Evolutionary conservation across 2,329 filamentous ascomycete species (phyloP), one percentile per base, ranked within the genome.

Genomic region (Cladosporium sp.): DNA sequence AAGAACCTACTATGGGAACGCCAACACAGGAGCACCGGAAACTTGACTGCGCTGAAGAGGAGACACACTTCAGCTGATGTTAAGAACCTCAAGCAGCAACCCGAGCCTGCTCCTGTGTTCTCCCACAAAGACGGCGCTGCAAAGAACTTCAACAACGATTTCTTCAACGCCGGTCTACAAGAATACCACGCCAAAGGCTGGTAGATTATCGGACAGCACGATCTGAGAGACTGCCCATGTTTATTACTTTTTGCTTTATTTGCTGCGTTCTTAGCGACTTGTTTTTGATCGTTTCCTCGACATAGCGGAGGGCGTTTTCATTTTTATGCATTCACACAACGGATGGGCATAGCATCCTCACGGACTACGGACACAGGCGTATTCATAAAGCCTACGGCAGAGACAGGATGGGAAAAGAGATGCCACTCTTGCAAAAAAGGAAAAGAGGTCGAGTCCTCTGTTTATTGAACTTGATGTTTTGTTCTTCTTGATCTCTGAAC

Each of bases 1-100:
- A 91, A 93, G 71, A 91, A 97, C 73, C 88, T 99, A 18, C 86
- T 98, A 18, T 96, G 92, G 91, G 95, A 99, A 78, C 90, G 95
- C 61, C 92, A 96, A 75, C 94, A 98, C 76, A 96, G 95, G 85
- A 92, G 92, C 66, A 90, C 91, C 36, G 94, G 92, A 8, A 91
- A 89, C 73, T 93, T 94, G 69, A 92, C 93, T 1, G 91, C 94
- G 63, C 84, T 97, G 65, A 96, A 97, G 83, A 88, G 94, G 68
- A 86, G 92, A 66, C 93, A 97, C 76, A 97, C 93, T 8, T 91
- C 94, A 2, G 91, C 94, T 70, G 93, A 97, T 75, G 88, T 97
- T 68, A 91, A 91, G 67, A 96, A 96, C 77, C 56, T 58, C 56
- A 58, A 58, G 79, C 88, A 95, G 77, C 92, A 90, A 73, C 91